These are phyloP conservation scores for Vachellia collinsii DNA, from an alignment of 306 rosid species.

Conservation along the genomic window DNA sequence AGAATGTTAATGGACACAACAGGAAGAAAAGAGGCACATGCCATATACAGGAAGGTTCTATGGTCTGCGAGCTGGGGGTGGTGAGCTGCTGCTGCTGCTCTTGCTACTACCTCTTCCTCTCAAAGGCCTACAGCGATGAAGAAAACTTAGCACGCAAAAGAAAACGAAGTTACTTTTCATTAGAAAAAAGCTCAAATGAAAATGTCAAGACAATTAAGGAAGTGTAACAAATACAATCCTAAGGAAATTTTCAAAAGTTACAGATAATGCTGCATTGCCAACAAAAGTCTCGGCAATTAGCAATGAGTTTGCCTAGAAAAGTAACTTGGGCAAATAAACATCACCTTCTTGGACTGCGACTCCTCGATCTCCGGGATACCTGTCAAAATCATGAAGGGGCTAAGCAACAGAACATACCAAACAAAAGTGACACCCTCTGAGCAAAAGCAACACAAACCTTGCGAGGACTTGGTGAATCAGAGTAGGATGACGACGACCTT, in stretches of 20 bases:
- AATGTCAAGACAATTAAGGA: background rate
- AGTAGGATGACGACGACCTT: constrained; percentile 85
- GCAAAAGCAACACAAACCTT: constrained; percentile 59
- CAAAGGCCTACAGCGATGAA: constrained; percentile 61
- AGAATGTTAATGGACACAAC: constrained; percentile 37
- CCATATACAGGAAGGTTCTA: constrained; percentile 41
- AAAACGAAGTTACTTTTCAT: constrained; percentile 14
- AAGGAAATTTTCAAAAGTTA: background rate
- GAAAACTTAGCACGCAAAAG: background rate
- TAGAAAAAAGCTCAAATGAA: background rate
- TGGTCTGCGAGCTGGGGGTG: constrained; percentile 73
- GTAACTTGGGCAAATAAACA: background rate
- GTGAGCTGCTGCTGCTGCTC: constrained; percentile 93
- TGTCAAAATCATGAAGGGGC: constrained; percentile 38
- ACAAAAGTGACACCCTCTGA: constrained; percentile 22
- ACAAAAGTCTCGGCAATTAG: background rate
- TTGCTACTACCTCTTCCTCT: constrained; percentile 87
- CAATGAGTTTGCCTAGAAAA: constrained; percentile 12
- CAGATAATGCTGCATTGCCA: background rate
- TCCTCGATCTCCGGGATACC: constrained; percentile 67
- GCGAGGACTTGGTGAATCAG: constrained; percentile 91
- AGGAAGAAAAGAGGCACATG: background rate
- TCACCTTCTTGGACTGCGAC: constrained; percentile 91
- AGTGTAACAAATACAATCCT: constrained; percentile 4
- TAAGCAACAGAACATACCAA: constrained; percentile 17